A percentile compares a stretch with the other conserved stretches of the same genome.
Evolutionary conservation across 495 filamentous ascomycete genomes (phyloP).

Genomic region (Penicillium bialowiezense): DNA sequence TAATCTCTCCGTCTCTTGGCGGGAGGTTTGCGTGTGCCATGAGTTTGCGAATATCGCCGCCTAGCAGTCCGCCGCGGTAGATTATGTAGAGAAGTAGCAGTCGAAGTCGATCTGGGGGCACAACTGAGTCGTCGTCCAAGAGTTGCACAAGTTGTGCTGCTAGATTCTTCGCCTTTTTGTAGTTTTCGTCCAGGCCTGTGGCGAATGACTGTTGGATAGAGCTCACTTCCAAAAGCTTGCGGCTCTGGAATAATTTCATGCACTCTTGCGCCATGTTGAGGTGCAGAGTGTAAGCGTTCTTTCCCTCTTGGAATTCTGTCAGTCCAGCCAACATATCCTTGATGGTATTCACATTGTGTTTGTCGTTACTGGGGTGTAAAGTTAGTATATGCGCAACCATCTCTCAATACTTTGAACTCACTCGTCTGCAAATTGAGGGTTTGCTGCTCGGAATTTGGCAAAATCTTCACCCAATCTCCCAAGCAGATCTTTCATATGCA

Average conservation of each 20-base stretch:
- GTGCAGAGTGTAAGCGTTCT: constrained; percentile 92
- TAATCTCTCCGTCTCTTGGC: constrained; percentile 64
- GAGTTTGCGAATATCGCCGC: constrained; percentile 80
- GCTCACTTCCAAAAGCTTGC: constrained; percentile 83
- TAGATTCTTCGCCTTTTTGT: constrained; percentile 83
- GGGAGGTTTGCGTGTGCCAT: constrained; percentile 80
- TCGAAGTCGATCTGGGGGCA: constrained; percentile 70
- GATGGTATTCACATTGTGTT: constrained; percentile 80
- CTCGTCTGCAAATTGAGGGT: constrained; percentile 87
- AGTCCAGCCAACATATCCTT: constrained; percentile 95
- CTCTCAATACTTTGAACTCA: constrained; percentile 23
- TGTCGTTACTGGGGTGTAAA: constrained; percentile 44
- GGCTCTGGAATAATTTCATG: constrained; percentile 84
- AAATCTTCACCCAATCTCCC: constrained; percentile 92
- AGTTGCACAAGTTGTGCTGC: constrained; percentile 81
- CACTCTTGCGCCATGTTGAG: constrained; percentile 97
- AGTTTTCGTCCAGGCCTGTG: constrained; percentile 91
- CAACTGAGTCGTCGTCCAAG: constrained; percentile 74
- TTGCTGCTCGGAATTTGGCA: constrained; percentile 81
- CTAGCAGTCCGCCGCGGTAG: constrained; percentile 82
- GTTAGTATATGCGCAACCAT: neutral
- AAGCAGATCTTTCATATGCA: constrained; percentile 97
- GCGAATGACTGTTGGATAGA: constrained; percentile 82
- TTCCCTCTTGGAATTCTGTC: constrained; percentile 90
- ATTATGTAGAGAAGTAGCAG: constrained; percentile 83